Evolutionary conservation across 768 basidiomycete genomes (phyloP), one percentile per base, ranked within the genome.

Genomic region (Lentinula detonsa): DNA sequence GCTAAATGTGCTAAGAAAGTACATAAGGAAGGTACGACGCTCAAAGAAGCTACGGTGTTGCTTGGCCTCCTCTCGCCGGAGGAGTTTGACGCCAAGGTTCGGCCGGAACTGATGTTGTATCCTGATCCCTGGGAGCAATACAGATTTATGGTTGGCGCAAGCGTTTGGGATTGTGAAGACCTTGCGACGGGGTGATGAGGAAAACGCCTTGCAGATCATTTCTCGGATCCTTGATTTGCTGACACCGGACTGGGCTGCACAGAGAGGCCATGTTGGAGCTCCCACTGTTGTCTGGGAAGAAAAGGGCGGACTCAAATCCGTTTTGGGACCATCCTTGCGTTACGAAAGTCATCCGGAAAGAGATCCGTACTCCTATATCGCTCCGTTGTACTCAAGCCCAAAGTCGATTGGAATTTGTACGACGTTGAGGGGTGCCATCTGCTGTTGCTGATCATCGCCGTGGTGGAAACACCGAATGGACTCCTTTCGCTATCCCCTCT

Each of bases 1-100:
- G 97, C 97, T 53, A 95, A 91, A 76, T 93, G 91, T 70, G 97
- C 97, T 23, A 99, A 99, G 84, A 98, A 98, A 74, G 97, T 97
- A n/a, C 97, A 98, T 81, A 93, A 90, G 73, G 95, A 99, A 76
- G 97, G 97, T 23, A 91, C 88, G 56, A 98, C 97, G 62, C 71
- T 98, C 73, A 98, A 96, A 80, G 90, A 94, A 75, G 94, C 97
- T 45, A 94, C 95, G 9, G 88, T 98, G 46, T 75, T 85, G 18
- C 83, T 98, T 40, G 93, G 93, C 45, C 87, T 91, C 73, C 73
- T 98, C 67, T 90, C 90, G 1, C 78, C 86, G 0, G 93, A 95
- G 70, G 93, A 95, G 73, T 99, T 98, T 74, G 95, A 98, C 74
- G 80, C 84, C 72, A 93, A 94, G 78, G 97, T 95, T 62, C 84